These are phyloP conservation scores for Nadsonia fulvescens DNA, from an alignment of 805 yeast species.

Conservation along the genomic window DNA sequence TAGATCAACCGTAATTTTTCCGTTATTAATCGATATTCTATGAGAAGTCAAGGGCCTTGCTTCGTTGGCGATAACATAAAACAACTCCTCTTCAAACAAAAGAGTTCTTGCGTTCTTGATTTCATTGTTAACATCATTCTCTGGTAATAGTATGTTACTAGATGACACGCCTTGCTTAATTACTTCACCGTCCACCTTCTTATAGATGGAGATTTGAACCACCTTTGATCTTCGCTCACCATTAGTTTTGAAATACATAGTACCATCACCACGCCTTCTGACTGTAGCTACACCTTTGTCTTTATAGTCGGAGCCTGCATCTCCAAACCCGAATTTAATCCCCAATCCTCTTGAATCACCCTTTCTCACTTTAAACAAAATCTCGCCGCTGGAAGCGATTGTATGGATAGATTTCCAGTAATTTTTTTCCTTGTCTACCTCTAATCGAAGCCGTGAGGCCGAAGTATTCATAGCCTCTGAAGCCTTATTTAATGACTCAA, in stretches of 20 bases:
- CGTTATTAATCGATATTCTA: conserved; percentile 47
- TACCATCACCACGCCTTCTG: conserved; percentile 31
- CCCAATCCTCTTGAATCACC: conserved; percentile 44
- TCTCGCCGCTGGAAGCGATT: conserved; percentile 32
- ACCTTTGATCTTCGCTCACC: conserved; percentile 25
- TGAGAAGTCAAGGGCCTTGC: conserved; percentile 50
- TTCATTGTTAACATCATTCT: conserved; percentile 27
- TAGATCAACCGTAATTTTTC: conserved; percentile 46
- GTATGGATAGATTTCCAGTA: conserved; percentile 44
- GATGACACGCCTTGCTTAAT: conserved; percentile 3
- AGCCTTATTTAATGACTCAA: conserved; percentile 44
- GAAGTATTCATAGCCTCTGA: conserved; percentile 33
- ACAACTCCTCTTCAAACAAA: conserved; percentile 78
- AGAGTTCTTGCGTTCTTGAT: conserved; percentile 52
- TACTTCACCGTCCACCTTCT: conserved; percentile 26
- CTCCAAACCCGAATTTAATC: conserved; percentile 80
- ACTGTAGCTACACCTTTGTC: conserved; percentile 66
- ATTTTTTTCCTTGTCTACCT: conserved; percentile 38
- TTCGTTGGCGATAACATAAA: conserved; percentile 60
- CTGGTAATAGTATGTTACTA: conserved; percentile 5
- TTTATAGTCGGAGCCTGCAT: conserved; percentile 63
- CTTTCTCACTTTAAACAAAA: conserved; percentile 47
- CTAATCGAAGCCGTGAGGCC: conserved; percentile 31
- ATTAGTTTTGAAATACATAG: conserved; percentile 23
- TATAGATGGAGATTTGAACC: conserved; percentile 39